These are phyloP conservation scores for Phaeosphaeriaceae sp. DNA, from an alignment of 2,329 filamentous ascomycete species.

Conservation along the genomic window DNA sequence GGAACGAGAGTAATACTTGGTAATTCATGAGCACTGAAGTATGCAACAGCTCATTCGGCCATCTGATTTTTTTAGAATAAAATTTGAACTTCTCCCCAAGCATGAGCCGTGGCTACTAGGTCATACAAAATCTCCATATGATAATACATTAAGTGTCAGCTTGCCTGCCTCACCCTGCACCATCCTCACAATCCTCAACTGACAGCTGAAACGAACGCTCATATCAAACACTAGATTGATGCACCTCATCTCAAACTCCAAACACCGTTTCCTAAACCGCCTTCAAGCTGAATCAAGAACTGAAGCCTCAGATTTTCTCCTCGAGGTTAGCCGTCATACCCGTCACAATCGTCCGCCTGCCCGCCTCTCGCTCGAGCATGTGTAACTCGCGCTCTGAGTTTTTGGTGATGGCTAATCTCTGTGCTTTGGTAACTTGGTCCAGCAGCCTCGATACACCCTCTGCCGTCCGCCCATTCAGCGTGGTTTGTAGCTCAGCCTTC, in stretches of 20 bases:
- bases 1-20: no score
- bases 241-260: background rate
- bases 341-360: slow-evolving; percentile 23
- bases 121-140: no score
- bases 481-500: slow-evolving; percentile 39
- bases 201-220: background rate
- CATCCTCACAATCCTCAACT: no score
- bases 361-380: slow-evolving; percentile 20
- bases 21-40: no score
- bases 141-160: no score
- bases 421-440: slow-evolving; percentile 41
- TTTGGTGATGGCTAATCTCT: slow-evolving; percentile 35
- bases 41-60: no score
- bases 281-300: background rate
- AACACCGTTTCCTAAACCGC: background rate
- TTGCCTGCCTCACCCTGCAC: no score
- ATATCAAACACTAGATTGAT: background rate
- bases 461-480: slow-evolving; percentile 31
- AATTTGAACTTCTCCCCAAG: no score
- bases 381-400: slow-evolving; percentile 31
- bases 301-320: slow-evolving; percentile 42
- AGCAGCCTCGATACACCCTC: slow-evolving; percentile 39
- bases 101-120: no score
- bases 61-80: no score
- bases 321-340: slow-evolving; percentile 45